Evolutionary conservation across 2,329 filamentous ascomycete species (phyloP).

Genomic region (Fusarium pininemorale): DNA sequence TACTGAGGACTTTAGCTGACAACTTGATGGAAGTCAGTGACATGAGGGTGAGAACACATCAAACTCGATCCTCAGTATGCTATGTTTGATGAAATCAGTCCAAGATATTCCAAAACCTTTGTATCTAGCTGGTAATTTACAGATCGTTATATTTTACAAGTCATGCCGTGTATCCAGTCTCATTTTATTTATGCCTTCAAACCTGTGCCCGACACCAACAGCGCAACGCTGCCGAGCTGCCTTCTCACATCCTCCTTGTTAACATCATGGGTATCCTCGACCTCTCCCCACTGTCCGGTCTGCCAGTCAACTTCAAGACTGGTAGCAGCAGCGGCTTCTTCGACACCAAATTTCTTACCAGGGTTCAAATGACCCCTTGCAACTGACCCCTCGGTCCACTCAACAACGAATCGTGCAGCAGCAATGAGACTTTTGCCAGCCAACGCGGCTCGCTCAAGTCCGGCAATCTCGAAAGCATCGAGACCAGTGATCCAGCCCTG

Average conservation of each 20-base stretch:
- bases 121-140: slow-evolving; percentile 23
- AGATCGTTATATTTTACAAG: slow-evolving; percentile 30
- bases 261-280: slow-evolving; percentile 98
- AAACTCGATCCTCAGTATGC: no score
- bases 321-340: slow-evolving; percentile 80
- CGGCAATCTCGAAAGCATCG: slow-evolving; percentile 83
- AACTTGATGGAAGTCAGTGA: background rate
- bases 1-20: no score
- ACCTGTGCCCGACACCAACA: slow-evolving; percentile 75
- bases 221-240: slow-evolving; percentile 86
- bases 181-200: background rate
- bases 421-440: slow-evolving; percentile 88
- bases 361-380: slow-evolving; percentile 54
- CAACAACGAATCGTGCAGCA: slow-evolving; percentile 78
- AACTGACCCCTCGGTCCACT: slow-evolving; percentile 83
- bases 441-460: slow-evolving; percentile 82
- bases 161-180: background rate
- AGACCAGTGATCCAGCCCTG: slow-evolving; percentile 79
- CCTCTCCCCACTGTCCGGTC: slow-evolving; percentile 91
- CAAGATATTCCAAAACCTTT: background rate
- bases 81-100: no score
- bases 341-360: slow-evolving; percentile 72
- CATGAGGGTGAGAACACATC: rapidly evolving
- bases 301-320: slow-evolving; percentile 92
- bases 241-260: slow-evolving; percentile 88